Base-by-base conservation (phyloP, 176 grass and related monocot genomes). In the Musa acuminata region DNA sequence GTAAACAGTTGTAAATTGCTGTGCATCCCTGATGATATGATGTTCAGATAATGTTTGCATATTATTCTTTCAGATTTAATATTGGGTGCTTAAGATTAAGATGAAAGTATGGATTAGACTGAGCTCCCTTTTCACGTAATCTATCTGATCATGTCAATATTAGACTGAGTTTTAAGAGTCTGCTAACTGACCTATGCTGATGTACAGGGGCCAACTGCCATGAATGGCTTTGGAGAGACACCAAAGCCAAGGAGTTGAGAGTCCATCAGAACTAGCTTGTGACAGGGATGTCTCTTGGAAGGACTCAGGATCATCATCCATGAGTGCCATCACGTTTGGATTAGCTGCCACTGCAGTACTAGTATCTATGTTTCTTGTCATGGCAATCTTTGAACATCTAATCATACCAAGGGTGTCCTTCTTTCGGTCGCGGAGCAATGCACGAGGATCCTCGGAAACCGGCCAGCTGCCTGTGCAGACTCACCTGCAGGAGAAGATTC, bases 281-380 rank as follows among this genome's bases (percentile, higher is more conserved):
- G 20, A 53, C 10, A 21, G 52, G 19, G 51, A 72, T 25, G 51
- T 20, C n/a, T 26, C 24, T 10, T 51, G 49, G 51, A 74, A 23
- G 72, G 24, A 55, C 20, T 55, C 29, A 11, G 53, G 52, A 43
- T 6, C 13, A 26, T 16, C 72, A 74, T 57, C 53, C 52, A 74
- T 74, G 72, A 74, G 53, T 54, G 72, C 72, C 22, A 53, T 74
- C 12, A 57, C 72, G 13, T 58, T 74, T 27, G 22, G 72, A 19
- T 55, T 74, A 11, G 72, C 53, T 27, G 72, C 72, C 72, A 74
- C 72, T 27, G 72, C 53, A 58, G 27, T 74, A 8, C 16, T 74
- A 9, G 53, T 74, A 8, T 58, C 72, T 10, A 74, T 74, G 72
- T 74, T 74, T 51, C 72, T 74, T 24, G 57, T 74, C 72, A 74